Conservation (phyloP, 2,329 filamentous ascomycete genomes). For the Clonostachys solani region DNA sequence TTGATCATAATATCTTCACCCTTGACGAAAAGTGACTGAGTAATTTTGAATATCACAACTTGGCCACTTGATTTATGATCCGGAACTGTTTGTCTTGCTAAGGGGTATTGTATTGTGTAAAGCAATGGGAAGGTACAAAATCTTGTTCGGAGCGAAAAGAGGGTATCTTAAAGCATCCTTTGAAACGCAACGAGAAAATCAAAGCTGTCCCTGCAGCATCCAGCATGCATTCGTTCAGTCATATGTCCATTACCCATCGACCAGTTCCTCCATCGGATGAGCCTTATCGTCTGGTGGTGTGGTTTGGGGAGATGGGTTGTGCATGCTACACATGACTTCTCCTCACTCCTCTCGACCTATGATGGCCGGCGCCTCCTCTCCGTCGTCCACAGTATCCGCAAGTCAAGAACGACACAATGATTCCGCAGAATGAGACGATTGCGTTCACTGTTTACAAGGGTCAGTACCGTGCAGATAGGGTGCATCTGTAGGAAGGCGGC, state of each 20-base stretch:
- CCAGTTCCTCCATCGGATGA: neutral
- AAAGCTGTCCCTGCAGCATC: too few species aligned
- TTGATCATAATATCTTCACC: neutral
- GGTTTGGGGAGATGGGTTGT: slow-evolving; percentile 1
- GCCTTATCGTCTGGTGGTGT: too few species aligned
- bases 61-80: neutral
- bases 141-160: neutral
- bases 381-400: slow-evolving; percentile 36
- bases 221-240: too few species aligned
- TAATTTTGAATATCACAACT: neutral
- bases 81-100: neutral
- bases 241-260: neutral
- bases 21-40: neutral
- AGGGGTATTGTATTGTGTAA: neutral
- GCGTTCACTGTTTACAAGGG: slow-evolving; percentile 42
- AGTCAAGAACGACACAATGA: slow-evolving; percentile 63
- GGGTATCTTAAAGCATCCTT: neutral
- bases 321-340: slow-evolving; percentile 2
- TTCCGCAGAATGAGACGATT: slow-evolving; percentile 59
- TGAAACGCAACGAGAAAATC: neutral
- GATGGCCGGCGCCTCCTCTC: neutral
- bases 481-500: too few species aligned
- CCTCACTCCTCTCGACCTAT: too few species aligned
- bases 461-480: too few species aligned
- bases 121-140: too few species aligned